Evolutionary conservation across 83 land plant genomes (phyloP).

Genomic region (Thuja plicata): DNA sequence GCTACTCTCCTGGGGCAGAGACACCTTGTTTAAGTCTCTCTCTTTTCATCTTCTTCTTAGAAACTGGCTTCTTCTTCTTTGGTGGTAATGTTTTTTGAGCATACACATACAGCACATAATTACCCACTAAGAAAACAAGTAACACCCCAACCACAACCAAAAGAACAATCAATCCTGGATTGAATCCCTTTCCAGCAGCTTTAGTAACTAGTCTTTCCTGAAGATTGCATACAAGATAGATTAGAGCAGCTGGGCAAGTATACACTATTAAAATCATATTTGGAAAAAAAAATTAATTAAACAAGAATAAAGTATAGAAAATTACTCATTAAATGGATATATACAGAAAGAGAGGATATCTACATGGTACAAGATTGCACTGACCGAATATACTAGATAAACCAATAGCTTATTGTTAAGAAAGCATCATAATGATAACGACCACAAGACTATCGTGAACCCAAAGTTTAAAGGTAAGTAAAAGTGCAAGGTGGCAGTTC

Average conservation of each 20-base stretch:
- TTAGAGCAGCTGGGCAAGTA: neutral
- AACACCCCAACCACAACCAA: constrained; percentile 73
- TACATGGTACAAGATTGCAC: neutral
- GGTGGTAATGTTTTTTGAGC: constrained; percentile 90
- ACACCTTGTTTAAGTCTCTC: constrained; percentile 95
- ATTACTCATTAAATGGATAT: too few species aligned
- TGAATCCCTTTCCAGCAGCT: constrained; percentile 65
- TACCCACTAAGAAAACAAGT: constrained; percentile 74
- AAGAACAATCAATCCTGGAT: constrained; percentile 84
- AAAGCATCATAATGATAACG: neutral
- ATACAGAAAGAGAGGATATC: neutral
- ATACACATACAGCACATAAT: constrained; percentile 76
- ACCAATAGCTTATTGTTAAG: neutral
- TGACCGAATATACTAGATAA: neutral
- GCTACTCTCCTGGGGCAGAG: constrained; percentile 89
- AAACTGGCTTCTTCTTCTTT: constrained; percentile 95
- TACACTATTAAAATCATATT: neutral
- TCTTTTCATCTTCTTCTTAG: constrained; percentile 96
- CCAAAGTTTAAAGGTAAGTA: neutral
- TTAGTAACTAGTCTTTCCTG: constrained; percentile 16
- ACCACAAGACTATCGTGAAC: neutral
- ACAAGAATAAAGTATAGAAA: too few species aligned
- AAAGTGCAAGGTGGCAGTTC: neutral
- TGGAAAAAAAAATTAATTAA: too few species aligned
- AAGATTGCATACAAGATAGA: neutral